These are phyloP conservation scores for Tephrocybe rancida DNA, from an alignment of 768 basidiomycete genomes.

Conservation along the genomic window DNA sequence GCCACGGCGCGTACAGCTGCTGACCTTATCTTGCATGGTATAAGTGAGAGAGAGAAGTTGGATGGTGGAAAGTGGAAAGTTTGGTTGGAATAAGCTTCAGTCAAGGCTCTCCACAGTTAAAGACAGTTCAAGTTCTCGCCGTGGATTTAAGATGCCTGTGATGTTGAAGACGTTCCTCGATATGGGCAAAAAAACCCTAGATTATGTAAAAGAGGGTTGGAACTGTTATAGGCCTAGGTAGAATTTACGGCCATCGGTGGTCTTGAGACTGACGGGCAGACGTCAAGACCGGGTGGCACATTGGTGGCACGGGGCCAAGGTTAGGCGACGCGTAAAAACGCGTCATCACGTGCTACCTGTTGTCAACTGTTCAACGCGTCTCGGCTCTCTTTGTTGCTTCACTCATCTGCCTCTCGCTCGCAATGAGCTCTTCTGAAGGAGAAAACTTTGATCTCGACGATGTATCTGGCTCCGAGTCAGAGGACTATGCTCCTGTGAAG, in stretches of 20 bases:
- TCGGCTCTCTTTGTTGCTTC: slow-evolving; percentile 2
- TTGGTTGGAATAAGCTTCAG: neutral
- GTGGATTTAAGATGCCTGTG: slow-evolving; percentile 4
- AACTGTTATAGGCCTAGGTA: neutral
- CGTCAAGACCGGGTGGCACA: neutral
- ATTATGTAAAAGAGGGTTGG: slow-evolving; percentile 13
- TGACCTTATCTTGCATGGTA: slow-evolving; percentile 5
- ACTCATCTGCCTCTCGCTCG: slow-evolving; percentile 2
- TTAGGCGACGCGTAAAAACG: slow-evolving; percentile 3
- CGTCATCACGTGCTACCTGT: slow-evolving; percentile 15
- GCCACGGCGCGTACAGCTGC: neutral
- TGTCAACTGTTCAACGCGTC: slow-evolving; percentile 12
- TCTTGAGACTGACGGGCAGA: neutral
- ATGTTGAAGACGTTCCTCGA: neutral
- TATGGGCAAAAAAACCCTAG: neutral
- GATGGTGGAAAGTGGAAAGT: neutral
- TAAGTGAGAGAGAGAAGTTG: neutral
- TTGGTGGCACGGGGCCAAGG: neutral
- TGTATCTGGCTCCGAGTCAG: slow-evolving; percentile 66
- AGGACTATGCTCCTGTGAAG: slow-evolving; percentile 67
- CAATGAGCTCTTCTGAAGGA: slow-evolving; percentile 75
- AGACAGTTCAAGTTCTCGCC: neutral
- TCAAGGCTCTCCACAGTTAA: slow-evolving; percentile 4
- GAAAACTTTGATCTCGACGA: slow-evolving; percentile 69
- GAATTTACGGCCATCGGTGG: neutral